These are phyloP conservation scores for Ligustrum vulgare DNA, from an alignment of 257 asterid genomes.

Conservation along the genomic window DNA sequence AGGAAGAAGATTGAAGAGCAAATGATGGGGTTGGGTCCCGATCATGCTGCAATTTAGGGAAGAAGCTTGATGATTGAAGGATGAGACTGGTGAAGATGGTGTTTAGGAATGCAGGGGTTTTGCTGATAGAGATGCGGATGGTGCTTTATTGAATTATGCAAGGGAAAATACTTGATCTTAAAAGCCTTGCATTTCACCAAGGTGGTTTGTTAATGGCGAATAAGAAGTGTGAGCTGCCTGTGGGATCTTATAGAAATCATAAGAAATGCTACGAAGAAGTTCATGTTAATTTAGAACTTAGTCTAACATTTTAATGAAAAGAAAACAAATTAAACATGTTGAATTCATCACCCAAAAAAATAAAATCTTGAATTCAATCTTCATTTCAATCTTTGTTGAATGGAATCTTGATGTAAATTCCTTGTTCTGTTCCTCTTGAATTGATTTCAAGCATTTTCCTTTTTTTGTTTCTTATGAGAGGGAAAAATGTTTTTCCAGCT, in stretches of 20 bases:
- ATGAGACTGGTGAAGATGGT: slow-evolving; percentile 15
- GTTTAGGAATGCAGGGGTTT: neutral
- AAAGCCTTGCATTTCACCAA: slow-evolving; percentile 12
- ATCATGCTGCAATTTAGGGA: slow-evolving; percentile 18
- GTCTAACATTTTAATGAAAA: too few relatives aligned
- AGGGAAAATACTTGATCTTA: slow-evolving; percentile 17
- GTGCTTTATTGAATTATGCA: slow-evolving; percentile 12
- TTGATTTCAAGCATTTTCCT: too few relatives aligned
- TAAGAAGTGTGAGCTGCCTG: slow-evolving; percentile 19
- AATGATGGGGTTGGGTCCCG: slow-evolving; percentile 15
- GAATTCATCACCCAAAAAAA: too few relatives aligned
- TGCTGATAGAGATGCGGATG: slow-evolving; percentile 10
- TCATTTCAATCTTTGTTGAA: too few relatives aligned
- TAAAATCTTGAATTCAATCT: too few relatives aligned
- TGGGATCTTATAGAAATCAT: slow-evolving; percentile 19
- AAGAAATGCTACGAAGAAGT: slow-evolving; percentile 15
- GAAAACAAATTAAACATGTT: too few relatives aligned
- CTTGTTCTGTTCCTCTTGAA: too few relatives aligned
- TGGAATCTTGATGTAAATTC: too few relatives aligned
- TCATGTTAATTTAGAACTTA: too few relatives aligned
- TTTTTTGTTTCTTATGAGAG: too few relatives aligned
- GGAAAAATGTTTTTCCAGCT: too few relatives aligned
- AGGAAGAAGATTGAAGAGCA: slow-evolving; percentile 1
- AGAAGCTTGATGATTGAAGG: slow-evolving; percentile 19
- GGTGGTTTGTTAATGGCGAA: slow-evolving; percentile 22